These are phyloP conservation scores for maize (Zea mays) DNA, from an alignment of 176 grass and related monocot genomes.

Conservation along the genomic window DNA sequence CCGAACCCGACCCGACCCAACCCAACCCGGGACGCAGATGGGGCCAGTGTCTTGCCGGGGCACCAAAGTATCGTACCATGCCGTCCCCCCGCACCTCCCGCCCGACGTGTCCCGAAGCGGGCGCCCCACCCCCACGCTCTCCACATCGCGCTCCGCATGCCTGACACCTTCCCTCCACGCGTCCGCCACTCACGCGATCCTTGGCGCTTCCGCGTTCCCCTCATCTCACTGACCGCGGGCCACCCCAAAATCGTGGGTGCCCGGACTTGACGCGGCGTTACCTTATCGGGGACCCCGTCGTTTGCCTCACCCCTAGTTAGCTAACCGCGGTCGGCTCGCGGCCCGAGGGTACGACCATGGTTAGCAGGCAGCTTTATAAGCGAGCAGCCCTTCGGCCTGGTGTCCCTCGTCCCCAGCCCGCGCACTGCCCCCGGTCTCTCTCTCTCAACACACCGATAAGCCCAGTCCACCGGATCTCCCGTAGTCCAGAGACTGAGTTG, in stretches of 20 bases:
- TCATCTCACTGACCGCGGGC: neutral
- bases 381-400: neutral
- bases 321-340: slow-evolving; percentile 4
- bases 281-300: slow-evolving; percentile 25
- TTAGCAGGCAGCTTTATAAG: slow-evolving; percentile 58
- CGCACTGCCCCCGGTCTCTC: neutral
- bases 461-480: slow-evolving; percentile 19
- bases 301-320: neutral
- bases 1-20: neutral
- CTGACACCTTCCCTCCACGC: slow-evolving; percentile 36
- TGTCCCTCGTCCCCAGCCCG: neutral
- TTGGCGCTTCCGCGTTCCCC: too few species aligned
- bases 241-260: neutral
- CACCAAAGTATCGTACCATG: neutral
- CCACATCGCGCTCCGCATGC: slow-evolving; percentile 22
- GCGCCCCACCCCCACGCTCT: neutral
- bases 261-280: slow-evolving; percentile 18
- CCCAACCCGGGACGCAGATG: neutral
- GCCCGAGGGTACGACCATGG: neutral
- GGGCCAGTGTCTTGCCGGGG: neutral
- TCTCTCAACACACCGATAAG: neutral
- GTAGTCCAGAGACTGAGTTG: neutral
- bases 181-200: neutral
- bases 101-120: slow-evolving; percentile 60
- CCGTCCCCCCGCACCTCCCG: neutral